phyloP scores from a whole-genome alignment of 805 yeast species.

The Isabelozyma pseudorhagii region DNA sequence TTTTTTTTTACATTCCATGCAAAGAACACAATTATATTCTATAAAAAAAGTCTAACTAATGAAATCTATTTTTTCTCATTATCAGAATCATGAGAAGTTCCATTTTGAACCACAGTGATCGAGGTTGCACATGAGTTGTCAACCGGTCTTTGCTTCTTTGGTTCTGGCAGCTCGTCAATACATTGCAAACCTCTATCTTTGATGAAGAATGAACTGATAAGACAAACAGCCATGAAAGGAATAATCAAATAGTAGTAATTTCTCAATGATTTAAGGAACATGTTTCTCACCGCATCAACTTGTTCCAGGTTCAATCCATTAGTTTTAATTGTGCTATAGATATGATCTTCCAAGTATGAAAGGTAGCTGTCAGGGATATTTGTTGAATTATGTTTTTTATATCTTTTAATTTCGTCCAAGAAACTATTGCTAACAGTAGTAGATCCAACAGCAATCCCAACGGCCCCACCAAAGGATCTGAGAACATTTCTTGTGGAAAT shows the following conservation, averaged over 20 bases:
- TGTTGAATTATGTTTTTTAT: slow-evolving; percentile 7
- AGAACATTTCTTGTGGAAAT: slow-evolving; percentile 55
- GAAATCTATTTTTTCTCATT: background rate
- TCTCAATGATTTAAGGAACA: slow-evolving; percentile 31
- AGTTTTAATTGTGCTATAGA: slow-evolving; percentile 22
- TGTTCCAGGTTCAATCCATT: slow-evolving; percentile 15
- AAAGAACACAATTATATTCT: background rate
- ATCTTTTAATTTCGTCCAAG: slow-evolving; percentile 14
- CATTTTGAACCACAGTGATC: background rate
- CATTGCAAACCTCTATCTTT: slow-evolving; percentile 36
- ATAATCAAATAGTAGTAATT: slow-evolving; percentile 33
- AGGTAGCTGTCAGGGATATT: slow-evolving; percentile 12
- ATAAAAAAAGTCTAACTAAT: background rate
- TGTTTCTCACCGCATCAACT: slow-evolving; percentile 14
- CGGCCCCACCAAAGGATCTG: slow-evolving; percentile 60
- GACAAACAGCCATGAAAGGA: slow-evolving; percentile 32
- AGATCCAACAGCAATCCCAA: slow-evolving; percentile 51
- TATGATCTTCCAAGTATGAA: slow-evolving; percentile 20
- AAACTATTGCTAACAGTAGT: slow-evolving; percentile 35
- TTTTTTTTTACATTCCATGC: background rate
- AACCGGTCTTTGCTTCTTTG: slow-evolving; percentile 7
- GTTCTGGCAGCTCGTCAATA: slow-evolving; percentile 29
- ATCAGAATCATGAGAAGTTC: background rate
- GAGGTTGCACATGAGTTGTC: slow-evolving; percentile 4
- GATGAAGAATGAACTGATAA: slow-evolving; percentile 26